phyloP scores from a whole-genome alignment of 2,329 filamentous ascomycete species.

The Fusarium siculi region DNA sequence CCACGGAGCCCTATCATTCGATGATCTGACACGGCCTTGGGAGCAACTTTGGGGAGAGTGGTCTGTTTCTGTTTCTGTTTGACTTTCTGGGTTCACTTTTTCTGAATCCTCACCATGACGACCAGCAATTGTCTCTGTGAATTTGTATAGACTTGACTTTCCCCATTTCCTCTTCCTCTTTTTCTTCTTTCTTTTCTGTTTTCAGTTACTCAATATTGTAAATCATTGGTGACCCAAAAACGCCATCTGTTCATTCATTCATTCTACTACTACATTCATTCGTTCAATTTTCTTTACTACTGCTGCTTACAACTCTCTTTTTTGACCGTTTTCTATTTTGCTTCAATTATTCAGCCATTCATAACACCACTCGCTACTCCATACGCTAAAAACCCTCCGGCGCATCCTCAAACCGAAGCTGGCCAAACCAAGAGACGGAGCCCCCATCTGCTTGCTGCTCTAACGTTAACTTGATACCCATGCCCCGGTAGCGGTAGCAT shows the following conservation, averaged over 20 bases:
- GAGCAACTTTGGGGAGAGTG: constrained; percentile 5
- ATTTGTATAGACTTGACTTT: constrained; percentile 6
- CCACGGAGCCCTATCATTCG: constrained; percentile 27
- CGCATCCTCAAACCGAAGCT: constrained; percentile 24
- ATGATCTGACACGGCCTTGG: constrained; percentile 37
- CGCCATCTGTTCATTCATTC: not conserved
- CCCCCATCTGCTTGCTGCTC: not conserved
- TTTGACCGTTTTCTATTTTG: not conserved
- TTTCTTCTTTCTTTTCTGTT: not conserved
- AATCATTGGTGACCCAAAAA: constrained; percentile 19
- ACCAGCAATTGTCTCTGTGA: constrained; percentile 1
- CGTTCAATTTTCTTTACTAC: not conserved
- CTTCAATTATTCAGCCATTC: constrained; percentile 5
- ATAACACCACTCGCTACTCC: constrained; percentile 2
- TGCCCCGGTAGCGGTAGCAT: constrained; percentile 27
- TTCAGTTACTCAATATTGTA: constrained; percentile 10
- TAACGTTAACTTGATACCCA: constrained; percentile 7
- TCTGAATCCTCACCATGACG: constrained; percentile 34
- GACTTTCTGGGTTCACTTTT: constrained; percentile 9
- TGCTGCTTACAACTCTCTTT: not conserved
- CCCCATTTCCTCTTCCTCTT: not conserved
- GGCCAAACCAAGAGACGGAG: constrained; percentile 4
- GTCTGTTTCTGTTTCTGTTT: constrained; percentile 1
- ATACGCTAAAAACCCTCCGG: constrained; percentile 28
- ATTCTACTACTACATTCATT: not conserved